Base-by-base conservation (phyloP, 2,329 filamentous ascomycete species). In the Epichloe gansuensis region DNA sequence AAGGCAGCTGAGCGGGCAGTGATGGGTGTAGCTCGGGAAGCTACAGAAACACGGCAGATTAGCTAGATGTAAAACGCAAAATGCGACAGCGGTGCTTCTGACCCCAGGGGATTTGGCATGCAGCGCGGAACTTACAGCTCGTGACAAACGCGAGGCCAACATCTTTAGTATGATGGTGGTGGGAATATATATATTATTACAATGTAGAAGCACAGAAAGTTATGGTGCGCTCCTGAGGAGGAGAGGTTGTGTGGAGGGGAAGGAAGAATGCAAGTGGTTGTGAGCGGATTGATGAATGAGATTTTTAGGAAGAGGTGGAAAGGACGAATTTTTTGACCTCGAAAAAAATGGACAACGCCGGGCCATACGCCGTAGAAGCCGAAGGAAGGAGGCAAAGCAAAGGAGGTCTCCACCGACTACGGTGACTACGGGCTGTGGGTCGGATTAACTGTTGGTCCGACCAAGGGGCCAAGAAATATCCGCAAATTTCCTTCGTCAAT, bases 1-100 rank as follows among this genome's bases (percentile, higher is more conserved):
- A 81, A 73, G 55, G 80, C 75, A 63, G 83, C 77, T 65, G 83
- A 77, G 72, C 85, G 85, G 68, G 82, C 75, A 69, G 83, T 75
- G 68, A 81, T 73, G 65, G 85, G 76, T 60, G 79, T 75, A 69
- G 86, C 83, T 78, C 89, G 82, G 67, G 88, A 72, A 94, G 81
- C 86, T 91, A 61, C 50, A 2, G 47, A 44, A 50, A 39, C 44
- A 52, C 50, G 28, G 45, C 50, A 28, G 23, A 51, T 63, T 62
- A 59, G 56, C 48, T 61, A 53, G 52, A 50, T 17, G 50, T 42
- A 53, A 41, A 31, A 13, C 3, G 28, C 28, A 31, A 25, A 31
- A 48, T 37, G 42, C 41, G 38, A 42, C 31, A 5, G 5, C 45
- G 17, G 6, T 7, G 3, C 11, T n/a, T 5, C 51, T 39, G 39